Evolutionary conservation across 1,284 basidiomycete genomes (phyloP).

Genomic region (Ceratobasidium sp.): DNA sequence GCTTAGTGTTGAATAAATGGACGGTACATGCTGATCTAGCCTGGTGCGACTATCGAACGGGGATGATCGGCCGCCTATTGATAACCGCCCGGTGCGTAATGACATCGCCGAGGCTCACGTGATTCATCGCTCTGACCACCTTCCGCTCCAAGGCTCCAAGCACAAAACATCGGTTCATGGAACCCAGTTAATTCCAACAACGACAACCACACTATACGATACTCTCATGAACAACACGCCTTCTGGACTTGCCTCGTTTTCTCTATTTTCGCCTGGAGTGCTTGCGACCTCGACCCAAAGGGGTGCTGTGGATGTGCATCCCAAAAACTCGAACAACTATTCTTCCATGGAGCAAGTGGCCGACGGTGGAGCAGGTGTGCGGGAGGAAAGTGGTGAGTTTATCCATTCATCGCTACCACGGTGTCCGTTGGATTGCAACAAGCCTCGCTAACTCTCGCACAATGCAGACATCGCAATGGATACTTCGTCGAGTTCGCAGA

Average conservation of each 20-base stretch:
- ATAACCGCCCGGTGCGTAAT: too few species aligned
- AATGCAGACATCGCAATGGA: constrained; percentile 13
- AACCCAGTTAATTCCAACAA: background rate
- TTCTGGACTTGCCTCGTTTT: background rate
- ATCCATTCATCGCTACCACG: background rate
- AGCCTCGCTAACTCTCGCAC: background rate
- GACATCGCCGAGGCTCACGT: background rate
- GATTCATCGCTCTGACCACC: background rate
- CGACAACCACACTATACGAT: background rate
- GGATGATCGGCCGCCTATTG: background rate
- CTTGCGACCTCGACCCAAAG: constrained; percentile 17
- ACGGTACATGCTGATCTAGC: background rate
- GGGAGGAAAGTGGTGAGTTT: constrained; percentile 10
- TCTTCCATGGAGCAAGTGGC: constrained; percentile 15
- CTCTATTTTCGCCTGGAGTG: background rate
- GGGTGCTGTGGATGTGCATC: constrained; percentile 1
- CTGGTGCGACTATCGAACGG: background rate
- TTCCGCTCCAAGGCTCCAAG: constrained; percentile 1
- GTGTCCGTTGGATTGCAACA: too few species aligned
- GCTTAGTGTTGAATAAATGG: too few species aligned
- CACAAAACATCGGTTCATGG: background rate
- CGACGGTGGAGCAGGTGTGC: background rate
- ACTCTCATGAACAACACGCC: background rate
- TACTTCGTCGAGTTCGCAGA: background rate
- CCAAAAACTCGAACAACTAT: constrained; percentile 8